Conservation (phyloP, 2,329 filamentous ascomycete species). For the Pezicula neosporulosa region DNA sequence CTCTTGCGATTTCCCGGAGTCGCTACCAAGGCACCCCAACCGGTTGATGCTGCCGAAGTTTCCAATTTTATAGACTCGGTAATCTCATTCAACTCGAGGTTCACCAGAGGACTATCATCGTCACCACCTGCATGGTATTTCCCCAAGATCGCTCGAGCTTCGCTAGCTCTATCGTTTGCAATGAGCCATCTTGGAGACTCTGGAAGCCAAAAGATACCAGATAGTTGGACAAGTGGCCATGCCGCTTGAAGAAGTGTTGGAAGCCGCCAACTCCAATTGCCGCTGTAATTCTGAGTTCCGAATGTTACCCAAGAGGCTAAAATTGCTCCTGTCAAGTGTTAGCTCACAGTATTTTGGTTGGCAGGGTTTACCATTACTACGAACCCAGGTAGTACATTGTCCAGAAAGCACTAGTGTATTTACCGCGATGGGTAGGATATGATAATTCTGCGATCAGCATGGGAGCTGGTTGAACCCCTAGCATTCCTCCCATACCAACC, state of each 20-base stretch:
- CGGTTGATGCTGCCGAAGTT: conserved; percentile 7
- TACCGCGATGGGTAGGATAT: conserved; percentile 13
- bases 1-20: conserved; percentile 26
- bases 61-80: conserved; percentile 17
- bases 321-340: conserved; percentile 29
- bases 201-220: conserved; percentile 34
- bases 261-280: conserved; percentile 35
- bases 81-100: conserved; percentile 23
- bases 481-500: neutral
- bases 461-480: conserved; percentile 3
- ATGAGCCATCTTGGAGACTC: conserved; percentile 53
- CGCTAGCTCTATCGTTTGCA: conserved; percentile 43
- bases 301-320: conserved; percentile 36
- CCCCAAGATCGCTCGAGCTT: conserved; percentile 46
- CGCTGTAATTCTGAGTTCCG: conserved; percentile 22
- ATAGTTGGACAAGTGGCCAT: conserved; percentile 43
- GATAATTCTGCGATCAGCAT: conserved; percentile 11
- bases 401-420: conserved; percentile 9
- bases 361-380: neutral
- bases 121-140: conserved; percentile 47
- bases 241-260: conserved; percentile 30
- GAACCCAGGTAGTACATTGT: conserved; percentile 1
- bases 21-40: conserved; percentile 19
- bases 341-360: conserved; percentile 4
- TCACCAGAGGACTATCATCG: conserved; percentile 24